These are phyloP conservation scores for Ophiostoma novo-ulmi DNA, from an alignment of 2,329 filamentous ascomycete species.

Conservation along the genomic window DNA sequence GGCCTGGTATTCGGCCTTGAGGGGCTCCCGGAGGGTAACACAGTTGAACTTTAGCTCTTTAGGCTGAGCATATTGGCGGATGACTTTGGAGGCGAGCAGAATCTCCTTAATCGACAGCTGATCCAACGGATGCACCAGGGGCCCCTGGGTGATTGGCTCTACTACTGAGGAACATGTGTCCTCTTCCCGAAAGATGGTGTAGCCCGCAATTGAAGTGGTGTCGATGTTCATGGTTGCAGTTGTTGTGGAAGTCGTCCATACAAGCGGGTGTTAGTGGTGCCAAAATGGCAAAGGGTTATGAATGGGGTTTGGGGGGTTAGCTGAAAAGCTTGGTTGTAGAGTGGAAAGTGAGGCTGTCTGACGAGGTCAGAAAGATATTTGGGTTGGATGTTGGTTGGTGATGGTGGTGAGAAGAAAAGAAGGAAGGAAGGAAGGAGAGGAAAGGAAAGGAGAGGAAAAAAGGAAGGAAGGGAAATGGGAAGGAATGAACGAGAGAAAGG, in stretches of 20 bases:
- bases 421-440: not conserved
- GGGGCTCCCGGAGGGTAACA: slow-evolving; percentile 77
- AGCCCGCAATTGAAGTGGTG: slow-evolving; percentile 42
- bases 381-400: slow-evolving; percentile 11
- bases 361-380: not conserved
- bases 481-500: not conserved
- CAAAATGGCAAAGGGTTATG: slow-evolving; percentile 15
- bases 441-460: not conserved
- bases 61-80: slow-evolving; percentile 64
- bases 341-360: not conserved
- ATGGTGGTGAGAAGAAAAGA: not conserved
- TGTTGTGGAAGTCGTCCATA: slow-evolving; percentile 27
- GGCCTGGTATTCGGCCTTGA: slow-evolving; percentile 74
- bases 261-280: slow-evolving; percentile 22
- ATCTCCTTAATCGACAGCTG: slow-evolving; percentile 54
- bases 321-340: not conserved
- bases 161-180: slow-evolving; percentile 37
- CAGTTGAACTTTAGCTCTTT: slow-evolving; percentile 78
- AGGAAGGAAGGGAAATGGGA: not conserved
- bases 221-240: slow-evolving; percentile 38
- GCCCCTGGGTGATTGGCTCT: slow-evolving; percentile 31
- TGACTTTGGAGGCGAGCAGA: slow-evolving; percentile 53
- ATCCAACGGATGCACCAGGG: slow-evolving; percentile 41
- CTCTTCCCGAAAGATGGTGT: slow-evolving; percentile 44
- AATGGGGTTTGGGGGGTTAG: not conserved